phyloP scores from a whole-genome alignment of 2,329 filamentous ascomycete species.

The Trichophyton equinum region DNA sequence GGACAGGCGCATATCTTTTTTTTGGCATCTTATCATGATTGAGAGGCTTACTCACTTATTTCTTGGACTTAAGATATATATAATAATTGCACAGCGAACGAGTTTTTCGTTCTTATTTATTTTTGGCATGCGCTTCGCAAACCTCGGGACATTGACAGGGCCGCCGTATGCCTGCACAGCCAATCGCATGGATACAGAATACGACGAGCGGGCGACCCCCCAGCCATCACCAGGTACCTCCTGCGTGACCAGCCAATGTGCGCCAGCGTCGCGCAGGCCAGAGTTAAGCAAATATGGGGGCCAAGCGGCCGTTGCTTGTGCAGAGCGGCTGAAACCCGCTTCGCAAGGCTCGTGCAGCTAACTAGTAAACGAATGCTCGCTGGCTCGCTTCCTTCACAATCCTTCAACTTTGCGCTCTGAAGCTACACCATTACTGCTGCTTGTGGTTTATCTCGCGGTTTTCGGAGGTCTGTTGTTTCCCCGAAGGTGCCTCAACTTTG shows the following conservation, averaged over 20 bases:
- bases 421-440: background rate
- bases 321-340: slow-evolving; percentile 3
- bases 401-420: background rate
- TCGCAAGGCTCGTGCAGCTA: background rate
- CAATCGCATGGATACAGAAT: background rate
- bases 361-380: background rate
- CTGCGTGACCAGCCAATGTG: background rate
- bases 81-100: background rate
- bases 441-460: too few relatives aligned
- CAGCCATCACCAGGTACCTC: background rate
- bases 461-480: too few relatives aligned
- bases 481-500: background rate
- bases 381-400: background rate
- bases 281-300: background rate
- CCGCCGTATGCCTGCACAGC: background rate
- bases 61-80: background rate
- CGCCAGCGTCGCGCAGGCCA: background rate
- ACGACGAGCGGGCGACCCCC: background rate
- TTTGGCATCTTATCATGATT: background rate
- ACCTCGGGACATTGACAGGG: background rate
- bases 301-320: background rate
- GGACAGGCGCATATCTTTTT: background rate
- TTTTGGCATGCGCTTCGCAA: background rate
- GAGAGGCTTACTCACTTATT: background rate
- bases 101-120: background rate